Evolutionary conservation across 768 basidiomycete genomes (phyloP).

Genomic region (Aureoboletus auriporus): DNA sequence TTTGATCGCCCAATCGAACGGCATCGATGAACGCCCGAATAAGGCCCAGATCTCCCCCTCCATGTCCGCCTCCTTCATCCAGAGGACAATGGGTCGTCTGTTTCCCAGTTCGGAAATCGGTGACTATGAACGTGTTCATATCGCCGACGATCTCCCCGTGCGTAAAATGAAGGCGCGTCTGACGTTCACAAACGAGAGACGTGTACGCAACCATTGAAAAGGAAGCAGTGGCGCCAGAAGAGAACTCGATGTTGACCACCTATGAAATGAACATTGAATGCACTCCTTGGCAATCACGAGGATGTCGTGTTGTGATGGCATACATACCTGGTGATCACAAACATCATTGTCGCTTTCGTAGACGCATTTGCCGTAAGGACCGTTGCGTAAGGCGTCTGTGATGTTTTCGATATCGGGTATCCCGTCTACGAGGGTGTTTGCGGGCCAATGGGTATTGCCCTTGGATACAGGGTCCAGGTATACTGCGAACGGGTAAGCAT

Average conservation of each 20-base stretch:
- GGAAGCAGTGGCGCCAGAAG: conserved; percentile 73
- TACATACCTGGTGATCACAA: conserved; percentile 71
- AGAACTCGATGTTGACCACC: conserved; percentile 87
- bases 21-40: conserved; percentile 75
- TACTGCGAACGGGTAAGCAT: conserved; percentile 40
- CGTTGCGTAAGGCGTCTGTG: conserved; percentile 60
- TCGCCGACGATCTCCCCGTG: conserved; percentile 89
- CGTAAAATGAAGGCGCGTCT: conserved; percentile 80
- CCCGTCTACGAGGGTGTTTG: conserved; percentile 66
- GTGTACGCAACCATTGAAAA: conserved; percentile 91
- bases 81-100: conserved; percentile 45
- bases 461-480: conserved; percentile 72
- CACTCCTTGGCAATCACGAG: neutral
- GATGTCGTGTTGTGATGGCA: neutral
- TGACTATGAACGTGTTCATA: conserved; percentile 71
- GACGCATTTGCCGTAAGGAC: conserved; percentile 79
- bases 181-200: conserved; percentile 74
- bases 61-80: conserved; percentile 69
- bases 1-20: conserved; percentile 61
- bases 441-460: conserved; percentile 57
- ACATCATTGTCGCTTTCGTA: conserved; percentile 86
- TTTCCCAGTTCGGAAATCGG: conserved; percentile 61
- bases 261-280: conserved; percentile 13
- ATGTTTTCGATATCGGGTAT: conserved; percentile 86
- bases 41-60: conserved; percentile 79